Evolutionary conservation across 2,329 filamentous ascomycete genomes (phyloP), one percentile per base, ranked within the genome.

Genomic region (Claviceps pazoutovae): DNA sequence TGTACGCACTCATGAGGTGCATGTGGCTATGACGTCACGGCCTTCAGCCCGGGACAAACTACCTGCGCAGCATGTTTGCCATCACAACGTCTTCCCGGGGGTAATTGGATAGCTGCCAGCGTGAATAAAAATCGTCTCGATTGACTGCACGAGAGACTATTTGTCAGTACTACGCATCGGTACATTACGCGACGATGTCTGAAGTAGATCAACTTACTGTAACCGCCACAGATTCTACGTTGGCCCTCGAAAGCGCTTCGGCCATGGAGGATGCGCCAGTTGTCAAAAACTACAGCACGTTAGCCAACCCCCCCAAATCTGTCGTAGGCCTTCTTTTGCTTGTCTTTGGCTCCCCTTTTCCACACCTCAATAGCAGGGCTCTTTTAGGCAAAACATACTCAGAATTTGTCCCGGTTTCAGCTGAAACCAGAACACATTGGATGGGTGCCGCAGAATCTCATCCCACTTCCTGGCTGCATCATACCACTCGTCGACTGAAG

Each of bases 251-350:
- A 98, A 0, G 79, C 79, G 49, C 82, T 82, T 59, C 93, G 75
- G 1, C 91, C 93, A 66, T 98, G 93, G 59, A 97, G 70, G 37
- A 96, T 85, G 54, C 93, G 79, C 89, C 91, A 96, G 62, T 98
- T 97, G 64, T 98, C 88, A 66, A 98, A 96, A 46, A 97, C 86
- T 86, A 59, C 11, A 39, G 5, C 16, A 21, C 2, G 17, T 37
- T 19, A 48, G 46, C 39, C 19, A 39, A 1, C 2, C 34, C 7
- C 9, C 30, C 8, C 30, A n/a, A 17, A 41, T 34, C 30, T n/a
- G 6, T 8, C 43, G 21, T 4, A 30, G 30, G 16, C 8, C 16
- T 49, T 14, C n/a, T 11, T 34, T 43, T 13, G 23, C n/a, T 4
- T 21, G 14, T 5, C 14, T 30, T 30, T 30, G 2, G 7, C 2